These are phyloP conservation scores for Neckera pumila DNA, from an alignment of 225 moss, liverwort and hornwort species.

Conservation along the genomic window DNA sequence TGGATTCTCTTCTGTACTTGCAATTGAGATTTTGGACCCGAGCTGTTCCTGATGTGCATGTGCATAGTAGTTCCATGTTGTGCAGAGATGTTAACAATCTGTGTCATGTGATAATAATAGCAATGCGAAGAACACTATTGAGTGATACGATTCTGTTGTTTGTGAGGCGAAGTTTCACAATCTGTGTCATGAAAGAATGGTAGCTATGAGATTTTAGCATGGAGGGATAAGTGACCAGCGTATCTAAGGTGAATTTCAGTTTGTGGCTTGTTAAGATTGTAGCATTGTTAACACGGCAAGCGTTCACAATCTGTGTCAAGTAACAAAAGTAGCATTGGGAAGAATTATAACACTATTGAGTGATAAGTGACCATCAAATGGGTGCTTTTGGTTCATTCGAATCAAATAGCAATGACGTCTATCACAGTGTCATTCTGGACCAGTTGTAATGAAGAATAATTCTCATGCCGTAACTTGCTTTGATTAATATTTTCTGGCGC, in stretches of 20 bases:
- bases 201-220: neutral
- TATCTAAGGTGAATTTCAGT: neutral
- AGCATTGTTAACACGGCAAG: neutral
- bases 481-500: neutral
- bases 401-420: too few relatives aligned
- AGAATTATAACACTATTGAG: neutral
- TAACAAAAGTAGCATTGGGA: neutral
- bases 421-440: too few relatives aligned
- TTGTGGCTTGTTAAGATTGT: neutral
- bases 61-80: too few relatives aligned
- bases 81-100: neutral
- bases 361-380: neutral
- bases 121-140: too few relatives aligned
- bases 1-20: neutral
- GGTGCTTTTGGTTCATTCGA: too few relatives aligned
- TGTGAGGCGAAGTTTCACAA: too few relatives aligned
- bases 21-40: too few relatives aligned
- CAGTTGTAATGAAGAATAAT: neutral
- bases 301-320: too few relatives aligned
- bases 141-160: neutral
- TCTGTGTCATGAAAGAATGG: neutral
- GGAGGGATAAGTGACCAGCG: neutral
- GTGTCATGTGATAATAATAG: too few relatives aligned
- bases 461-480: neutral
- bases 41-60: neutral